Evolutionary conservation across 768 basidiomycete genomes (phyloP), one percentile per base, ranked within the genome.

Genomic region (Boletus rubropictus): DNA sequence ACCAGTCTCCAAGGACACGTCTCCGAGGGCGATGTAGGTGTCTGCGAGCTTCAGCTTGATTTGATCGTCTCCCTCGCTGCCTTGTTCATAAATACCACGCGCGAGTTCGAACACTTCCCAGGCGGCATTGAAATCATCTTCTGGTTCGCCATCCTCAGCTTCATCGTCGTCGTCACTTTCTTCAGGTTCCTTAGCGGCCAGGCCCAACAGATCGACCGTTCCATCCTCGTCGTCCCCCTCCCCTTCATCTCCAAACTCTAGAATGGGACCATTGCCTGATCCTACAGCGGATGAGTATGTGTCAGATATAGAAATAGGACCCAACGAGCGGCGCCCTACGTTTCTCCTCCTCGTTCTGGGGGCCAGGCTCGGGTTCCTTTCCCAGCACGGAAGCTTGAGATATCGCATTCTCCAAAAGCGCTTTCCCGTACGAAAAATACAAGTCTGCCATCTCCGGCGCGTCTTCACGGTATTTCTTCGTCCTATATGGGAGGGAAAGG

Each of bases 31-130:
- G 48, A 94, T 83, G 64, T 87, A 94, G 2, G 86, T 89, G 52
- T 97, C 93, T 4, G 95, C 95, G 42, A 95, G 74, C 69, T 88
- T 89, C 44, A 95, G 76, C 60, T 78, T 83, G 29, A 79, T 66
- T 45, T 78, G 76, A 12, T 86, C 82, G 22, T 76, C 78, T 8
- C 74, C 73, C 5, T 74, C 69, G 52, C 72, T 71, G 51, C 77
- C 75, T 64, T 85, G 86, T 53, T 83, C 80, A 58, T 89, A 93
- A 49, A 95, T 84, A 10, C 84, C 80, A 33, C 94, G 77, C 18
- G 95, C 94, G 46, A 95, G 81, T 56, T 99, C 96, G n/a, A 99
- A 74, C 3, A 95, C 85, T 61, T 96, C 89, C 93, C 95, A 99
- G 11, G 96, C 92, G 21, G 90, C 91, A 55, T 95, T 96, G 66